phyloP scores from a whole-genome alignment of 78 protist species.

The Dictyostelium firmibasis region DNA sequence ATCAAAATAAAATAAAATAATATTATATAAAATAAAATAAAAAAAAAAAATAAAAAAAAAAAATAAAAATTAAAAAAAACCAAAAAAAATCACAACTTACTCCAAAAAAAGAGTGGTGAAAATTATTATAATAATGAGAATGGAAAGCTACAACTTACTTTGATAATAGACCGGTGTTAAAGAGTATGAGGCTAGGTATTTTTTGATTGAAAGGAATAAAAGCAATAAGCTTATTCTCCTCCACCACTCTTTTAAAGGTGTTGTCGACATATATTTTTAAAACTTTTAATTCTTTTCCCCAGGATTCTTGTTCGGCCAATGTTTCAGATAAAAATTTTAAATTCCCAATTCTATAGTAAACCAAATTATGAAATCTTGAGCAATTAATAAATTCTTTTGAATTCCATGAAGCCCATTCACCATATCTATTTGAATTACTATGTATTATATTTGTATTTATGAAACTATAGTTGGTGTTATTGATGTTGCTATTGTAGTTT shows the following conservation, averaged over 20 bases:
- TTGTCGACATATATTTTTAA: constrained; percentile 50
- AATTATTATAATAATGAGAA: no score
- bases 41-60: no score
- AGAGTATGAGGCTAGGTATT: constrained; percentile 12
- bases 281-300: constrained; percentile 65
- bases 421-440: not conserved
- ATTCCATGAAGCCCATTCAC: constrained; percentile 34
- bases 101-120: no score
- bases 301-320: constrained; percentile 46
- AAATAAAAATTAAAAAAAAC: not conserved
- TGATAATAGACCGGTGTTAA: constrained; percentile 56
- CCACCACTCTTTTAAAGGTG: constrained; percentile 55
- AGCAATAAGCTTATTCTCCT: constrained; percentile 49
- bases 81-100: not conserved
- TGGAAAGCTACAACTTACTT: not conserved
- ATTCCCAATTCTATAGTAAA: constrained; percentile 56
- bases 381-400: not conserved
- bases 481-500: not conserved
- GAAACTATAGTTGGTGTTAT: not conserved
- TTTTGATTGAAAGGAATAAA: not conserved
- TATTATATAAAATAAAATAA: no score
- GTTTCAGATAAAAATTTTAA: constrained; percentile 35
- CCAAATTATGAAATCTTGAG: constrained; percentile 55
- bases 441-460: not conserved
- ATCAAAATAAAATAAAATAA: no score